These are phyloP conservation scores for Sclerotinia glacialis DNA, from an alignment of 2,329 filamentous ascomycete genomes.

Conservation along the genomic window DNA sequence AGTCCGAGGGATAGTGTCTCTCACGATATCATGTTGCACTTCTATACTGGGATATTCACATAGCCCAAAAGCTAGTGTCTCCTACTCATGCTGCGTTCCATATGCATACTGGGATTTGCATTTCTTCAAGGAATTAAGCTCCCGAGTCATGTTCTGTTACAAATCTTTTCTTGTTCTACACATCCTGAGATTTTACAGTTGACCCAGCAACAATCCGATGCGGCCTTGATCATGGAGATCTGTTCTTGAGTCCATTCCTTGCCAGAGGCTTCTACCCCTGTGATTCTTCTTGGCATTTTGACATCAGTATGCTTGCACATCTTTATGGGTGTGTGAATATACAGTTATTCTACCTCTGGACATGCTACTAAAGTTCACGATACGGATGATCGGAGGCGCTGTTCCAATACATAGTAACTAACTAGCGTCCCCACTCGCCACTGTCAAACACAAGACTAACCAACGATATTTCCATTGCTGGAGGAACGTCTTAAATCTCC, in stretches of 20 bases:
- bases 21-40: not conserved
- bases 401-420: not conserved
- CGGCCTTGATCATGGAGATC: not conserved
- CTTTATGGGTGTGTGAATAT: not conserved
- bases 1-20: not conserved
- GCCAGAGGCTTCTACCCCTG: not conserved
- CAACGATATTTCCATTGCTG: not conserved
- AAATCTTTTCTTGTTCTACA: not conserved
- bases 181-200: not conserved
- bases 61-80: not conserved
- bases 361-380: not conserved
- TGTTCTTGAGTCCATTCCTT: not conserved
- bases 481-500: not conserved
- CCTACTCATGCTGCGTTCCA: not conserved
- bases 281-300: not conserved
- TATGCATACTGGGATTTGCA: not conserved
- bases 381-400: not conserved
- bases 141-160: not conserved
- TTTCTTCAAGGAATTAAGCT: not conserved
- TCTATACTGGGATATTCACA: not conserved
- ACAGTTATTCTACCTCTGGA: not conserved
- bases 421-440: too few relatives aligned
- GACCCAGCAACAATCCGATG: too few relatives aligned
- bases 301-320: not conserved
- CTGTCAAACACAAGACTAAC: not conserved